These are phyloP conservation scores for Adansonia grandidieri DNA, from an alignment of 441 rosid genomes.

Conservation along the genomic window DNA sequence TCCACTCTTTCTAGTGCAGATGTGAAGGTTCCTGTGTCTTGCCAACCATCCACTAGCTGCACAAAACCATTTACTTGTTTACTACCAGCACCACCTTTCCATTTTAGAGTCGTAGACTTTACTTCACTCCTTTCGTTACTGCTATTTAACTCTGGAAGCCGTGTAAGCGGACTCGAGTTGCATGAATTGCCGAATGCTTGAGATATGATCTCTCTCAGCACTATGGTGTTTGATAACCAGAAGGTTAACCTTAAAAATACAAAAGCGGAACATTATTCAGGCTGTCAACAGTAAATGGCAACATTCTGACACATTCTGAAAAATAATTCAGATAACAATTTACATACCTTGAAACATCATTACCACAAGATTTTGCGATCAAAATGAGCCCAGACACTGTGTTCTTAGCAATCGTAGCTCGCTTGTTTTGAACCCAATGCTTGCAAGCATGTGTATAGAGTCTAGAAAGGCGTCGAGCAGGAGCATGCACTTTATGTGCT, in stretches of 20 bases:
- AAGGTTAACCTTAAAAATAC: slow-evolving; percentile 65
- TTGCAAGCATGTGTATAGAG: slow-evolving; percentile 78
- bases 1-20: slow-evolving; percentile 61
- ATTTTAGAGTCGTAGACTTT: slow-evolving; percentile 43
- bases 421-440: slow-evolving; percentile 64
- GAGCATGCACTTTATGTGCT: slow-evolving; percentile 80
- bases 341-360: slow-evolving; percentile 82
- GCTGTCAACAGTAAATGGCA: slow-evolving; percentile 23
- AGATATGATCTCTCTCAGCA: slow-evolving; percentile 69
- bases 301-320: background rate
- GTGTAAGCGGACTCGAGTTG: slow-evolving; percentile 38
- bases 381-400: slow-evolving; percentile 73
- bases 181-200: slow-evolving; percentile 67
- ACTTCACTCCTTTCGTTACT: slow-evolving; percentile 48
- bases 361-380: slow-evolving; percentile 77
- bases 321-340: background rate
- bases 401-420: slow-evolving; percentile 66
- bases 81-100: slow-evolving; percentile 42
- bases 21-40: slow-evolving; percentile 51
- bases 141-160: slow-evolving; percentile 47
- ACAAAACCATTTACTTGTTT: background rate
- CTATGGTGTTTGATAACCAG: slow-evolving; percentile 84
- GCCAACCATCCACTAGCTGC: background rate
- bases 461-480: slow-evolving; percentile 81
- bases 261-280: slow-evolving; percentile 30